Conservation (phyloP, 1,284 basidiomycete species). For the Garcileccinum viscosum region DNA sequence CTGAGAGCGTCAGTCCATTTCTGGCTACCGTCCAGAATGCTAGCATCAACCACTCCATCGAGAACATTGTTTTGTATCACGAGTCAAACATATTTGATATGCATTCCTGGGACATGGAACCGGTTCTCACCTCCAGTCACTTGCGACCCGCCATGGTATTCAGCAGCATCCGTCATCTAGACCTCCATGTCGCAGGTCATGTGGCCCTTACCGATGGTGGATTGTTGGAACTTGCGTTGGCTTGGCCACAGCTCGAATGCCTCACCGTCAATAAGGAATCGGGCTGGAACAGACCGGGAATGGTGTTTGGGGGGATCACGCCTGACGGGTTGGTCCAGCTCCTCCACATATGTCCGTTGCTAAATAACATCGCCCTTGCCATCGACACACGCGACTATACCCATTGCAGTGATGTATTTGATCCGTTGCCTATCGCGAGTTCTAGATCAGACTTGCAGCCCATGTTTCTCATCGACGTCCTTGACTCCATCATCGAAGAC, state of each 20-base stretch:
- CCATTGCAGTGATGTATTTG: not conserved
- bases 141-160: too few species aligned
- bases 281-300: not conserved
- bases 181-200: too few species aligned
- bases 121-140: too few species aligned
- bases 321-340: not conserved
- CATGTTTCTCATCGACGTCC: not conserved
- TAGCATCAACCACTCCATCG: too few species aligned
- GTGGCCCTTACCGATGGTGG: not conserved
- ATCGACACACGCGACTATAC: conserved; percentile 6
- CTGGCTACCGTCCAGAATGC: too few species aligned
- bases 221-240: not conserved
- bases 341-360: not conserved
- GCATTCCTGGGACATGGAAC: too few species aligned
- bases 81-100: too few species aligned
- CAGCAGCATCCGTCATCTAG: too few species aligned
- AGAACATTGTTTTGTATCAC: too few species aligned
- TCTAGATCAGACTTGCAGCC: not conserved
- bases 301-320: not conserved
- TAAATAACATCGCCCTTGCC: not conserved
- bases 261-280: not conserved
- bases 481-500: not conserved
- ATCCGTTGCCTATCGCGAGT: not conserved
- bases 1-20: too few species aligned
- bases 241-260: not conserved